Evolutionary conservation across 352 stramenopile species (phyloP).

Genomic region (Globisporangium splendens): DNA sequence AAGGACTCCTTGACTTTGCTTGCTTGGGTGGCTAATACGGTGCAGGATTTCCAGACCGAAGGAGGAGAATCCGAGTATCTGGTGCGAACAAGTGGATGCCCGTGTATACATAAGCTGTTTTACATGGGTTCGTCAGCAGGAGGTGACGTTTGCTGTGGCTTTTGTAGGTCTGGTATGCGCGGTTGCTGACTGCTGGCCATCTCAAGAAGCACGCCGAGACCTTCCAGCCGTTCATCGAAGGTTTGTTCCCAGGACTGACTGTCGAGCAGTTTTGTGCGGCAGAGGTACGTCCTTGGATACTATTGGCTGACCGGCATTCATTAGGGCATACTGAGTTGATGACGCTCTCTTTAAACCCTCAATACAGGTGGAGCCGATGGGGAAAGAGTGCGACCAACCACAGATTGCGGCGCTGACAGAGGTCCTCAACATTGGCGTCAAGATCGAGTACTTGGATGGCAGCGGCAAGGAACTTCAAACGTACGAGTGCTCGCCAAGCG

Average conservation of each 20-base stretch:
- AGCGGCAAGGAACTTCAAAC: conserved; percentile 52
- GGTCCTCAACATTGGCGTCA: conserved; percentile 83
- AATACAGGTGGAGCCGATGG: conserved; percentile 92
- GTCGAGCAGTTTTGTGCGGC: conserved; percentile 84
- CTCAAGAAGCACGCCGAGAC: conserved; percentile 85
- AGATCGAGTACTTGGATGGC: conserved; percentile 94
- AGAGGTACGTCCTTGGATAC: conserved; percentile 30
- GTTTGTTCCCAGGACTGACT: conserved; percentile 66
- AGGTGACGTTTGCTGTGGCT: too few species aligned
- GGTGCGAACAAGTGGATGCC: conserved; percentile 14
- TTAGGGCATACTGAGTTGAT: neutral
- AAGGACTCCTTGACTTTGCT: conserved; percentile 20
- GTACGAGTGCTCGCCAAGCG: conserved; percentile 51
- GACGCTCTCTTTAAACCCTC: neutral
- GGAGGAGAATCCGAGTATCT: conserved; percentile 84
- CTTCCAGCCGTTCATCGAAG: conserved; percentile 90
- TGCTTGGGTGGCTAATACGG: conserved; percentile 27
- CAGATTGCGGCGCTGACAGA: conserved; percentile 92
- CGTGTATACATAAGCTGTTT: neutral
- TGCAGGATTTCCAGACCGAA: conserved; percentile 84
- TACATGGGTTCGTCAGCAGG: too few species aligned
- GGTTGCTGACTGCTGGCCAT: conserved; percentile 77
- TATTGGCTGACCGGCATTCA: neutral
- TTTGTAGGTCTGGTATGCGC: conserved; percentile 82
- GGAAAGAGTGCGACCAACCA: conserved; percentile 91